Conservation (phyloP, 208 protist genomes). For the Strigomonas culicis region DNA sequence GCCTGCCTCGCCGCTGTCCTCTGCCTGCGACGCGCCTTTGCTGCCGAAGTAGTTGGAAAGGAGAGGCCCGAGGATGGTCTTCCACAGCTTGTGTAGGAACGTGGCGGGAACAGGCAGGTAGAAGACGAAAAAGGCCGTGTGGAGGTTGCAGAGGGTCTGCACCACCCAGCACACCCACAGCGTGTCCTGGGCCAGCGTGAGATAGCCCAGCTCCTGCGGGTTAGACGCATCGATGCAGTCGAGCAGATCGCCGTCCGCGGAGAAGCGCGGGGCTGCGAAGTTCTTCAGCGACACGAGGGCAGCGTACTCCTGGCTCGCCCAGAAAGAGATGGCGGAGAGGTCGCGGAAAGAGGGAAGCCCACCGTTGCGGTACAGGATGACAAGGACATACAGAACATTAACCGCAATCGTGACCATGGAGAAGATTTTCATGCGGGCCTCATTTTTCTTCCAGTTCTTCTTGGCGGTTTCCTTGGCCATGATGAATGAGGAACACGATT, state of each 20-base stretch:
- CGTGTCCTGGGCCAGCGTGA: constrained; percentile 80
- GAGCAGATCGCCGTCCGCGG: constrained; percentile 50
- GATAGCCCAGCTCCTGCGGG: constrained; percentile 72
- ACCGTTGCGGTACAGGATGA: constrained; percentile 59
- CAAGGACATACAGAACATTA: constrained; percentile 55
- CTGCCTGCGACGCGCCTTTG: constrained; percentile 13
- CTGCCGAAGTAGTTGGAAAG: constrained; percentile 18
- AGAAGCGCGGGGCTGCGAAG: constrained; percentile 47
- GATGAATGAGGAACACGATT: neutral
- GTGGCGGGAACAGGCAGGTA: constrained; percentile 84
- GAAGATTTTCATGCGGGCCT: constrained; percentile 66
- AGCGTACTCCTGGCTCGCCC: constrained; percentile 71
- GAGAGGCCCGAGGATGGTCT: constrained; percentile 34
- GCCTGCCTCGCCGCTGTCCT: neutral
- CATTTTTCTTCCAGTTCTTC: constrained; percentile 71
- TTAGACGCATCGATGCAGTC: constrained; percentile 76
- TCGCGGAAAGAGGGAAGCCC: constrained; percentile 47
- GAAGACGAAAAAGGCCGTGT: constrained; percentile 75
- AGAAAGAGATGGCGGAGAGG: constrained; percentile 66
- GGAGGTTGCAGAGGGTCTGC: constrained; percentile 62
- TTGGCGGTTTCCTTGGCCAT: constrained; percentile 90
- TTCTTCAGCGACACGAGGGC: constrained; percentile 44
- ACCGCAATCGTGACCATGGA: constrained; percentile 52
- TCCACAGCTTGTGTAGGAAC: constrained; percentile 68
- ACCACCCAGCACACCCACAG: constrained; percentile 90